Evolutionary conservation across 2,329 filamentous ascomycete genomes (phyloP), one percentile per base, ranked within the genome.

Genomic region (Epichloe glyceriae): DNA sequence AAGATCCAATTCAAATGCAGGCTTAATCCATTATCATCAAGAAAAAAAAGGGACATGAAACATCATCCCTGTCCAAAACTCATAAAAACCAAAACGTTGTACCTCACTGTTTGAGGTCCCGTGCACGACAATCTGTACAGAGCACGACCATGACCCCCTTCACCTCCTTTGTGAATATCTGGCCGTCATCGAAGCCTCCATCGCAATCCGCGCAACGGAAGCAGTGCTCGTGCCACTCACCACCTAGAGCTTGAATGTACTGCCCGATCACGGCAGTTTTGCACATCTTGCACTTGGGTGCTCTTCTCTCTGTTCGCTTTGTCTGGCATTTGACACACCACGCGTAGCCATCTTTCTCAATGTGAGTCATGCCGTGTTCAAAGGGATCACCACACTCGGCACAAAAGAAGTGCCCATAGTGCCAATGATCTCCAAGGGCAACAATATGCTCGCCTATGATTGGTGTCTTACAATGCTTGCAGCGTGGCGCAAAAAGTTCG

Each of bases 301-400:
- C 87, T 49, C 86, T 87, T 26, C 91, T 79, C 67, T 94, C 88
- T 12, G 89, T 96, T 35, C 93, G 82, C 63, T 89, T 87, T 14
- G 90, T 94, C 71, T 97, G 91, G 64, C 93, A 98, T 20, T 78
- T 78, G 45, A 97, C 80, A 68, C 93, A 98, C 90, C 93, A 98
- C 5, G 93, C 93, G 67, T 95, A 97, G 10, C 91, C 91, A 58
- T 97, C 91, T 69, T 95, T 95, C 65, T 98, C 93, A 50, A 98
- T 83, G 61, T 84, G 81, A 44, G 80, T 83, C 69, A 76, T 78
- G 53, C 78, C 79, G 46, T 75, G 73, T 57, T 76, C 88, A 64
- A 98, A 98, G 0, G 93, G 91, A 70, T 98, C 91, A 58, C 93
- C 93, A 64, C 93, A 98, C 73, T 98, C 89, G 41, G 93, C 93